Conservation (phyloP, 768 basidiomycete species). For the Boletus vermiculosoides region DNA sequence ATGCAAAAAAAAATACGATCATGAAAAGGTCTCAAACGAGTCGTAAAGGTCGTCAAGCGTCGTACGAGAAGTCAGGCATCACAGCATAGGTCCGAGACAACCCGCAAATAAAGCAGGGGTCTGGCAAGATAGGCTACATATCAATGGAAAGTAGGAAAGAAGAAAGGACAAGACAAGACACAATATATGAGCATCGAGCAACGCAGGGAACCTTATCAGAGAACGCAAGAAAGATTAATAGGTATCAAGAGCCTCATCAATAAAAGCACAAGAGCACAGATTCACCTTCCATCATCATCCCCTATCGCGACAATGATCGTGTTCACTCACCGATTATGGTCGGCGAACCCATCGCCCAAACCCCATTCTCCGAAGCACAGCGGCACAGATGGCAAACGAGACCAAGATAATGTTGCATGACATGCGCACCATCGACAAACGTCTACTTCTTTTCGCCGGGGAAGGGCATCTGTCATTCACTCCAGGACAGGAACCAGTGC, state of each 20-base stretch:
- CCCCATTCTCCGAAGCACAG: conserved; percentile 25
- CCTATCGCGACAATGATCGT: background rate
- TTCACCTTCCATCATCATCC: background rate
- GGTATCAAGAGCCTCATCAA: background rate
- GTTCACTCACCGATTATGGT: conserved; percentile 18
- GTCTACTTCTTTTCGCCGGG: conserved; percentile 4
- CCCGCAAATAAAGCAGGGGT: background rate
- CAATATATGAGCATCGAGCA: background rate
- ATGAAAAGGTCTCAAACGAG: background rate
- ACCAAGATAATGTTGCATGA: conserved; percentile 26
- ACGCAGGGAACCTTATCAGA: background rate
- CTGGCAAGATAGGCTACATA: background rate
- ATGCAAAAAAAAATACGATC: background rate
- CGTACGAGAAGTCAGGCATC: background rate
- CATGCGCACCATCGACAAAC: conserved; percentile 9
- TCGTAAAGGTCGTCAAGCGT: conserved; percentile 5
- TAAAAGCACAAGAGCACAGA: background rate
- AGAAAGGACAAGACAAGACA: background rate
- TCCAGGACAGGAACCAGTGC: background rate
- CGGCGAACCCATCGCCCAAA: conserved; percentile 25
- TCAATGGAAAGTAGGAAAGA: background rate
- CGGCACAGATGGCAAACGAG: conserved; percentile 29
- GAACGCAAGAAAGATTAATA: background rate
- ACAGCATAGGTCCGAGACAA: background rate
- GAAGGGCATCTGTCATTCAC: background rate